Percentiles rank a stretch among this genome's conserved stretches.
These are phyloP conservation scores for Globisporangium nagaii DNA, from an alignment of 352 stramenopile genomes.

Conservation along the genomic window DNA sequence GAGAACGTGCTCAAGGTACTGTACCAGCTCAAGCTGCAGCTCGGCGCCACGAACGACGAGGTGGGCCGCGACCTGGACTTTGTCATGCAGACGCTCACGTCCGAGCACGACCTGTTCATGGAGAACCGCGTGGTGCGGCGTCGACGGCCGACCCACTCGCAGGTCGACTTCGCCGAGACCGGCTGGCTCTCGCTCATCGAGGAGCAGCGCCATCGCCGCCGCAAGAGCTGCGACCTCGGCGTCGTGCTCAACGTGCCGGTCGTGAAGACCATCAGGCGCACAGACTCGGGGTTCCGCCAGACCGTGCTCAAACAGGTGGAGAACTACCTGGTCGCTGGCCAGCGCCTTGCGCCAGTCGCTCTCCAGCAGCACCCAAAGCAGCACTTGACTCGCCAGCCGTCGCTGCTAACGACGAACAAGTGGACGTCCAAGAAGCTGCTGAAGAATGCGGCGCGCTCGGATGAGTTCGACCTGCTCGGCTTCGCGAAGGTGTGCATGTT, in stretches of 20 bases:
- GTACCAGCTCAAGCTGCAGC: conserved; percentile 34
- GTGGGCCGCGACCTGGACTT: conserved; percentile 47
- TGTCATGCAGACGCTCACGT: conserved; percentile 60
- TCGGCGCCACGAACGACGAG: conserved; percentile 26
- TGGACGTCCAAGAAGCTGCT: conserved; percentile 46
- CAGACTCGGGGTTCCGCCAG: conserved; percentile 41
- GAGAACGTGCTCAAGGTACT: conserved; percentile 66
- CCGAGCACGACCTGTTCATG: conserved; percentile 61
- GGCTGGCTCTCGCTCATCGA: conserved; percentile 53
- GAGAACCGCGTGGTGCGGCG: conserved; percentile 13
- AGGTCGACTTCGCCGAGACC: conserved; percentile 13
- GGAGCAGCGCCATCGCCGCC: conserved; percentile 35
- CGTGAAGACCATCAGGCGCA: conserved; percentile 35
- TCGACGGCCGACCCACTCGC: conserved; percentile 12
- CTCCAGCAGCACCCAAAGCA: background rate
- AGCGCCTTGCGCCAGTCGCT: background rate
- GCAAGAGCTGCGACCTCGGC: conserved; percentile 26
- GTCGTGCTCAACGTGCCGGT: conserved; percentile 5
- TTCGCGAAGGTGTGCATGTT: conserved; percentile 39
- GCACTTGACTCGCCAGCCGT: background rate
- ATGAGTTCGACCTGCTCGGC: conserved; percentile 50
- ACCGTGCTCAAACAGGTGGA: conserved; percentile 52
- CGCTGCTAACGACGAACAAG: conserved; percentile 6
- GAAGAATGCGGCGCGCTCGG: conserved; percentile 15
- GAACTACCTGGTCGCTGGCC: conserved; percentile 26